These are phyloP conservation scores for Backusella circina DNA, from an alignment of 192 early-diverging fungal genomes.

Conservation along the genomic window DNA sequence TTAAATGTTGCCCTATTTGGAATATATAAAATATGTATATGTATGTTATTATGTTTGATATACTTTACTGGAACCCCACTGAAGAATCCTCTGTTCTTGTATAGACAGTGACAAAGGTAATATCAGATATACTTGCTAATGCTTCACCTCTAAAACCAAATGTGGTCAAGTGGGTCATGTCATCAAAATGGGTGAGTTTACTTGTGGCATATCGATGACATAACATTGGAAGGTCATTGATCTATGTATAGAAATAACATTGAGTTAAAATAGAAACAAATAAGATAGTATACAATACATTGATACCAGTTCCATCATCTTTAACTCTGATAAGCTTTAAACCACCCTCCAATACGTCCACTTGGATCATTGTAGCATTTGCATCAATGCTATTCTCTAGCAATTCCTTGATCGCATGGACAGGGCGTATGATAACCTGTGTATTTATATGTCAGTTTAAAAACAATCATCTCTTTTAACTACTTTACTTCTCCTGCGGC, in stretches of 20 bases:
- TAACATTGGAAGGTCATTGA: conserved; percentile 17
- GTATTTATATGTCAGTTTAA: no score
- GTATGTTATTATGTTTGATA: not conserved
- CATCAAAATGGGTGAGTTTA: conserved; percentile 76
- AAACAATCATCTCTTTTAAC: no score
- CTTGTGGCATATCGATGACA: conserved; percentile 82
- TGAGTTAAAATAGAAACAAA: conserved; percentile 30
- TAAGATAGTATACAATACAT: conserved; percentile 49
- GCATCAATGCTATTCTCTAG: conserved; percentile 93
- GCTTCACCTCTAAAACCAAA: conserved; percentile 96
- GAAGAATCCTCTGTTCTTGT: not conserved
- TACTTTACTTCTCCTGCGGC: conserved; percentile 86
- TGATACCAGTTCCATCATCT: conserved; percentile 87
- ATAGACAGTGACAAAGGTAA: not conserved
- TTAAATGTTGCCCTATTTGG: not conserved
- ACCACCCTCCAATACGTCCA: conserved; percentile 75
- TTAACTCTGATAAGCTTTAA: conserved; percentile 61
- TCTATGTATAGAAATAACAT: not conserved
- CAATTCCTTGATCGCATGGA: conserved; percentile 85
- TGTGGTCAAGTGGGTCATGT: conserved; percentile 61
- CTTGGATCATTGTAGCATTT: conserved; percentile 57
- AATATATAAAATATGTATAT: no score
- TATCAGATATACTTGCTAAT: conserved; percentile 32
- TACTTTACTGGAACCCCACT: not conserved
- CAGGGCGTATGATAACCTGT: conserved; percentile 76